phyloP scores from a whole-genome alignment of 2,329 filamentous ascomycete genomes.

The Fusarium sp. region DNA sequence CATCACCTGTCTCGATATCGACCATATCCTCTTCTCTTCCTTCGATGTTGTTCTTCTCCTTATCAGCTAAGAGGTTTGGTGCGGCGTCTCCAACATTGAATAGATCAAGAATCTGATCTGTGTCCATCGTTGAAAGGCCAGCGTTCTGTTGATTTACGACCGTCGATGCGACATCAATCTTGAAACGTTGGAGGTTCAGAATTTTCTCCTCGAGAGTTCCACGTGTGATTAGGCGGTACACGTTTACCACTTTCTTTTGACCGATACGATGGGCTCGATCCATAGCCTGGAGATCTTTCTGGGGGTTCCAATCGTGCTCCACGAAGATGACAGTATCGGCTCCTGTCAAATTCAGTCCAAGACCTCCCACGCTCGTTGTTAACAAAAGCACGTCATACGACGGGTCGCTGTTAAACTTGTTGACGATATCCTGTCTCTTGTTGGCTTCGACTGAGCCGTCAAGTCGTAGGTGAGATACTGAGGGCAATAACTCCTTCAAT shows the following conservation, averaged over 20 bases:
- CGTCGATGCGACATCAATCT: conserved; percentile 97
- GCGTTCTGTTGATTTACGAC: conserved; percentile 99
- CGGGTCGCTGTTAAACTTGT: conserved; percentile 97
- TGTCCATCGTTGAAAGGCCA: conserved; percentile 94
- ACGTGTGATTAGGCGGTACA: conserved; percentile 94
- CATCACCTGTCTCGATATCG: conserved; percentile 89
- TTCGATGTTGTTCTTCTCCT: conserved; percentile 65
- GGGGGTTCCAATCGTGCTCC: conserved; percentile 99
- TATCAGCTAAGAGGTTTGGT: conserved; percentile 70
- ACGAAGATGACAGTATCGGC: conserved; percentile 99
- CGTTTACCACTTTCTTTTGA: conserved; percentile 99
- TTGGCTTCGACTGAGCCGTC: conserved; percentile 93
- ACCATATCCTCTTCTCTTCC: conserved; percentile 86
- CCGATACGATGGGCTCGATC: conserved; percentile 97
- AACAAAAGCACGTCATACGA: conserved; percentile 94
- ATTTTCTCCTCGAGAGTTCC: conserved; percentile 99
- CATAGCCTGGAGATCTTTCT: conserved; percentile 99
- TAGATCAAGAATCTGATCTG: conserved; percentile 95
- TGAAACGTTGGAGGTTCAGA: conserved; percentile 96
- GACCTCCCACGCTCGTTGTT: conserved; percentile 93
- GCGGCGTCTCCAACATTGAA: conserved; percentile 89
- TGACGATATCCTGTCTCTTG: conserved; percentile 96
- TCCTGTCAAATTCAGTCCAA: conserved; percentile 94
- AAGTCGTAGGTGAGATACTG: conserved; percentile 91
- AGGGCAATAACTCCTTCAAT: conserved; percentile 87